Conservation (phyloP, 2,329 filamentous ascomycete genomes). For the Epichloe sp. region DNA sequence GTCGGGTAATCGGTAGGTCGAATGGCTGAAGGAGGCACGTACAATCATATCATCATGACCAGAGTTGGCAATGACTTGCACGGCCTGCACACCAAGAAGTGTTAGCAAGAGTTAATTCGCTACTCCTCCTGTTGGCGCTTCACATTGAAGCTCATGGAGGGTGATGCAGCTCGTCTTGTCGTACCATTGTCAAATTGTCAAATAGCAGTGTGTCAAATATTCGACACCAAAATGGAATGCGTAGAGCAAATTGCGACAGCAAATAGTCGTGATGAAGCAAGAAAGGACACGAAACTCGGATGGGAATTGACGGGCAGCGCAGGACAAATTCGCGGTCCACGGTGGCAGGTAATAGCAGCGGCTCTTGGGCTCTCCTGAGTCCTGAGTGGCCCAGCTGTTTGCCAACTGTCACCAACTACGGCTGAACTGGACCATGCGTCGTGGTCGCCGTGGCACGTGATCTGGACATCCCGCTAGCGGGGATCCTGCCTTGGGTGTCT, state of each 20-base stretch:
- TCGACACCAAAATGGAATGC: not conserved
- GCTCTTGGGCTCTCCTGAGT: not conserved
- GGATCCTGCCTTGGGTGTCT: not conserved
- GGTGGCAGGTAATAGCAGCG: not conserved
- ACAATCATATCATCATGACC: conserved; percentile 99
- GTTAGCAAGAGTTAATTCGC: conserved; percentile 12
- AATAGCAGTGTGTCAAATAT: not conserved
- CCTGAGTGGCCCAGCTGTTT: not conserved
- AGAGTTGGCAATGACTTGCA: conserved; percentile 32
- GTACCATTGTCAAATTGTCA: conserved; percentile 5
- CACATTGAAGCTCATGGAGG: no score
- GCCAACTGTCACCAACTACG: conserved; percentile 1
- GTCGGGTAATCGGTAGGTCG: not conserved
- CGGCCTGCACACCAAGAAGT: conserved; percentile 17
- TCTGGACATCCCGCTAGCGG: not conserved
- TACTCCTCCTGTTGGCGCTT: no score
- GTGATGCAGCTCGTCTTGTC: not conserved
- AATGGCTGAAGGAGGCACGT: conserved; percentile 31
- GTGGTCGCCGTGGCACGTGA: not conserved
- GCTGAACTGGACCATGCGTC: not conserved
- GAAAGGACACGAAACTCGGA: not conserved
- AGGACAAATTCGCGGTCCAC: no score
- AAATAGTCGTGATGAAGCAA: not conserved
- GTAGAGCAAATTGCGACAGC: not conserved
- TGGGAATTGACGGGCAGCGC: not conserved